phyloP scores from a whole-genome alignment of 495 filamentous ascomycete genomes.

The Rhypophila decipiens region DNA sequence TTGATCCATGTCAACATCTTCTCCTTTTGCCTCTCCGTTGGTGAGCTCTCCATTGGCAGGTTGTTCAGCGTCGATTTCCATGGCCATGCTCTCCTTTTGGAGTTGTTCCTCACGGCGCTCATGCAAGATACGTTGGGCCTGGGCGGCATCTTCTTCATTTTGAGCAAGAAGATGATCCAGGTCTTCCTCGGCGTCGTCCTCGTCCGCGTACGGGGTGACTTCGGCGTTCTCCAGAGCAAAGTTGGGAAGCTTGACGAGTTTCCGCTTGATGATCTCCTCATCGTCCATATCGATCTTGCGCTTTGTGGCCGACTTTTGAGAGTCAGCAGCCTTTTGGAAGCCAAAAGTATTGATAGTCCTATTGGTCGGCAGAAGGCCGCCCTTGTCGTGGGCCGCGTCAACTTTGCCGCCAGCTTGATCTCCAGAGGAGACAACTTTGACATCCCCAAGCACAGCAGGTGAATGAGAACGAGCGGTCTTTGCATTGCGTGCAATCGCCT shows the following conservation, averaged over 20 bases:
- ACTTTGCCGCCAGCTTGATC: background rate
- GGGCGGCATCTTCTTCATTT: constrained; percentile 81
- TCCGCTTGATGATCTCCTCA: constrained; percentile 77
- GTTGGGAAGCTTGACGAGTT: constrained; percentile 79
- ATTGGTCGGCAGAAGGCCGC: constrained; percentile 23
- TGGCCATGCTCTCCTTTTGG: constrained; percentile 42
- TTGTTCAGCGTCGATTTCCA: constrained; percentile 40
- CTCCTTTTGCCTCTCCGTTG: constrained; percentile 26
- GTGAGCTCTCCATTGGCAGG: constrained; percentile 13
- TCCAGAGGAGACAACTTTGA: constrained; percentile 30
- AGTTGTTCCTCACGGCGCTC: constrained; percentile 45
- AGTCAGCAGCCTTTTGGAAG: constrained; percentile 60
- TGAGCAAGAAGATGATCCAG: constrained; percentile 61
- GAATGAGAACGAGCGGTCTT: constrained; percentile 45
- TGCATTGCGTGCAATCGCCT: constrained; percentile 72
- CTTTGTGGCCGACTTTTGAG: constrained; percentile 62
- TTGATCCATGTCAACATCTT: constrained; percentile 40
- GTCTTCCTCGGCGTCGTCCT: constrained; percentile 56
- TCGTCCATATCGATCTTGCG: constrained; percentile 78
- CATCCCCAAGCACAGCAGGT: constrained; percentile 32
- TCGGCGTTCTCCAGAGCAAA: constrained; percentile 59
- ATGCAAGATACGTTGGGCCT: constrained; percentile 69
- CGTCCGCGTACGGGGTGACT: constrained; percentile 51
- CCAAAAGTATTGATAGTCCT: constrained; percentile 71
- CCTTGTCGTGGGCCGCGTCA: constrained; percentile 9